Conservation (phyloP, 108 stramenopile species). For the Licmophora abbreviata region DNA sequence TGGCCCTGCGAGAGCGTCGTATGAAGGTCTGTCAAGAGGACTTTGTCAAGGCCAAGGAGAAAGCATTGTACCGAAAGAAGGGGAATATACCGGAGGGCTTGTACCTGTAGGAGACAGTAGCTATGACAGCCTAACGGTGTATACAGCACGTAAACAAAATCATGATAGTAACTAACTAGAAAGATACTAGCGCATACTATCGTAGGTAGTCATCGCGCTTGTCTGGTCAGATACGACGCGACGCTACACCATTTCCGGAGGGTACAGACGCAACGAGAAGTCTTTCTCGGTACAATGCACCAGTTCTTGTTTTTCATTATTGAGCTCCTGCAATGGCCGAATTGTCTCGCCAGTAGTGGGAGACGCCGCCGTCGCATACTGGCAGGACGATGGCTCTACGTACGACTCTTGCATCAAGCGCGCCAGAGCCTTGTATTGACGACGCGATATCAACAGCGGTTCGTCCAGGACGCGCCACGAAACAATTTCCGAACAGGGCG, state of each 20-base stretch:
- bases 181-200: no score
- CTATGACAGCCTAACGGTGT: no score
- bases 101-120: constrained; percentile 1
- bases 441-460: constrained; percentile 23
- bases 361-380: constrained; percentile 1
- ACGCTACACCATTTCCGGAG: constrained; percentile 11
- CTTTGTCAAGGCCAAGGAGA: constrained; percentile 98
- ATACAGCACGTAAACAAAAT: no score
- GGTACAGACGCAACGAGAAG: constrained; percentile 15
- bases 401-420: constrained; percentile 6
- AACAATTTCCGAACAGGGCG: constrained; percentile 44
- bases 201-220: no score
- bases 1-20: constrained; percentile 96
- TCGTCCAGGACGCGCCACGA: constrained; percentile 41
- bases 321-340: constrained; percentile 11
- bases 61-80: constrained; percentile 98
- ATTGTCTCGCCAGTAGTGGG: constrained; percentile 15
- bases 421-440: constrained; percentile 17
- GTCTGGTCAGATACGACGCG: no score
- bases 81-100: constrained; percentile 52
- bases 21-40: constrained; percentile 99
- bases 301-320: constrained; percentile 4
- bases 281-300: constrained; percentile 16
- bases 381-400: constrained; percentile 6
- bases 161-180: no score